These are phyloP conservation scores for Chiua virens DNA, from an alignment of 768 basidiomycete genomes.

Conservation along the genomic window DNA sequence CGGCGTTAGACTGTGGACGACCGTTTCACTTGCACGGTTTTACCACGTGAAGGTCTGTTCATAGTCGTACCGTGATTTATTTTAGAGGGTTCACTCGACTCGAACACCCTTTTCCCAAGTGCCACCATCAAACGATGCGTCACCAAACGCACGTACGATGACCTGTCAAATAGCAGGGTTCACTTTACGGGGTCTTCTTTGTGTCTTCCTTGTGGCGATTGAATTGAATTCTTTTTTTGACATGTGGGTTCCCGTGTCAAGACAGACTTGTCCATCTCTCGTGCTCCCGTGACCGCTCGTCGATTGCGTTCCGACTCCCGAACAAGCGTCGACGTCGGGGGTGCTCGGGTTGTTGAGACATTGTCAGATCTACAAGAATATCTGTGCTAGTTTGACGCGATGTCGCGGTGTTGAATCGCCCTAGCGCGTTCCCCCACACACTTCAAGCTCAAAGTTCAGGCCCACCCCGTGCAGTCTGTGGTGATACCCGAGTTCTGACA, in stretches of 20 bases:
- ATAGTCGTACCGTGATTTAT: background rate
- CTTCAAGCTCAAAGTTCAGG: too few relatives aligned
- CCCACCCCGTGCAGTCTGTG: too few relatives aligned
- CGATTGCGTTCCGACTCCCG: too few relatives aligned
- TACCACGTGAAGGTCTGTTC: slow-evolving; percentile 16
- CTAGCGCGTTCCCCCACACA: too few relatives aligned
- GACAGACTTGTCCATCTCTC: too few relatives aligned
- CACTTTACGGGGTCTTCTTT: background rate
- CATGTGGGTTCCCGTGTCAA: background rate
- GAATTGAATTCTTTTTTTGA: background rate
- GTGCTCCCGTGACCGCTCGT: background rate
- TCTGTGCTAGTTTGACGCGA: background rate
- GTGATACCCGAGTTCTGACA: too few relatives aligned
- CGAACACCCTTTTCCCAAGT: slow-evolving; percentile 1
- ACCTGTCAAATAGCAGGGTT: background rate
- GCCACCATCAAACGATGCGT: background rate
- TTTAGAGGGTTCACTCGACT: background rate
- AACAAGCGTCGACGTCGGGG: background rate
- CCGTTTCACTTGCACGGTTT: background rate
- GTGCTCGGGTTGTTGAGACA: background rate
- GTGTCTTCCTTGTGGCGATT: background rate
- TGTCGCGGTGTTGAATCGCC: slow-evolving; percentile 11
- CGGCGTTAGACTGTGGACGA: slow-evolving; percentile 5
- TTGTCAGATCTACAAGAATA: background rate
- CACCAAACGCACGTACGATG: background rate